Evolutionary conservation across 2,329 filamentous ascomycete genomes (phyloP).

Genomic region (Trichophyton mentagrophytes): DNA sequence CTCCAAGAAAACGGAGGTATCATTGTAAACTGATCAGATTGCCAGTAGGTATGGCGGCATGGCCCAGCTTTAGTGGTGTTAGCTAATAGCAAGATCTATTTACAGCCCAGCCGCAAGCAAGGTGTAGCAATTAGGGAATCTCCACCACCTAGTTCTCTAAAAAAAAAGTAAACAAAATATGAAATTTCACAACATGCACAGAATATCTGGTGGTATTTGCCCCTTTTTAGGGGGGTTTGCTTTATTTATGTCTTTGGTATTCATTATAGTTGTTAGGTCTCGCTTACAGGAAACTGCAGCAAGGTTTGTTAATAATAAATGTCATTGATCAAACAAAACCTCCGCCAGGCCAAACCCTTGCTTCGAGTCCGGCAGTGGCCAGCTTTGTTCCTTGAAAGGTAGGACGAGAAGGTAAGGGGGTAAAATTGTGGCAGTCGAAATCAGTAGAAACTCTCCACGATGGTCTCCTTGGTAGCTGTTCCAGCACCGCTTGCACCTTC

Average conservation of each 20-base stretch:
- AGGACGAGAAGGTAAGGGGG: background rate
- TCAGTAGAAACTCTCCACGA: constrained; percentile 98
- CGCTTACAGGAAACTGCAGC: background rate
- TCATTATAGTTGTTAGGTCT: background rate
- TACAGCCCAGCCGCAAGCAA: background rate
- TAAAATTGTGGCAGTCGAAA: background rate
- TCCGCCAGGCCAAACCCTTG: background rate
- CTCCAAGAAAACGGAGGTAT: background rate
- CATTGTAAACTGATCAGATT: background rate
- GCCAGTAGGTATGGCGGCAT: background rate
- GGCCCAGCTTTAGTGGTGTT: background rate
- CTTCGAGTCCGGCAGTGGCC: background rate
- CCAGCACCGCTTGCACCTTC: constrained; percentile 70
- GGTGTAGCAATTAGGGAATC: background rate
- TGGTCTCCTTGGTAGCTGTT: constrained; percentile 72
- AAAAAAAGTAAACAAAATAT: no score
- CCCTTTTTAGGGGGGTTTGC: background rate
- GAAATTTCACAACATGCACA: background rate
- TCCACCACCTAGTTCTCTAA: background rate
- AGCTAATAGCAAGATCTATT: background rate
- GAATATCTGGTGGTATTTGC: background rate
- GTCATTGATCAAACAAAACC: background rate
- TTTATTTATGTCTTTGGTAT: background rate
- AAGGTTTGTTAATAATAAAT: background rate
- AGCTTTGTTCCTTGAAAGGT: background rate